phyloP scores from a whole-genome alignment of 768 basidiomycete genomes.

The Mycena galericulata region DNA sequence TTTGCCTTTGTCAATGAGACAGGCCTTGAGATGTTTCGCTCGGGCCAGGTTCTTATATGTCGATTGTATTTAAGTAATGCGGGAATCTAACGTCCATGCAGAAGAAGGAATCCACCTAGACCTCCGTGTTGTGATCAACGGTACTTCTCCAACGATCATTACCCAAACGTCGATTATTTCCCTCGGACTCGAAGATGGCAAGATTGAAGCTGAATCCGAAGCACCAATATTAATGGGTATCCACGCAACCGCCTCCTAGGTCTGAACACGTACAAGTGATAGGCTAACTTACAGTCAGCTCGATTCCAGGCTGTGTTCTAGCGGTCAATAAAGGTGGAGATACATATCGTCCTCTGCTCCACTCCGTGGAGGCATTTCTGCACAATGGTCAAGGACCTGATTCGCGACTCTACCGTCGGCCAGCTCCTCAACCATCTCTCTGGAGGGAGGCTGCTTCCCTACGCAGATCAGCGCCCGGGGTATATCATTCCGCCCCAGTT shows the following conservation, averaged over 20 bases:
- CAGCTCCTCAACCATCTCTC: conserved; percentile 41
- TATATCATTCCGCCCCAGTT: conserved; percentile 21
- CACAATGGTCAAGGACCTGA: background rate
- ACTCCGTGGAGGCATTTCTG: background rate
- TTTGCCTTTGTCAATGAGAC: background rate
- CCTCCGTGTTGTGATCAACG: background rate
- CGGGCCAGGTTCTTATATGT: background rate
- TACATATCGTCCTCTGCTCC: no score
- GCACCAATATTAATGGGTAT: no score
- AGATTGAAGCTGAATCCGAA: background rate
- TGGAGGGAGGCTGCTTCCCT: conserved; percentile 35
- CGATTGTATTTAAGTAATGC: background rate
- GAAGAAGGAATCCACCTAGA: background rate
- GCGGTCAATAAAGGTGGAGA: background rate
- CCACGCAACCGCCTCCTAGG: background rate
- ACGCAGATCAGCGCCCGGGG: conserved; percentile 29
- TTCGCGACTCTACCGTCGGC: conserved; percentile 41
- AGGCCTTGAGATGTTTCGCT: background rate
- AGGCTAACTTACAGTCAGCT: background rate
- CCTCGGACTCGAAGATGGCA: background rate
- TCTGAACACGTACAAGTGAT: no score
- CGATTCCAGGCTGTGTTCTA: background rate
- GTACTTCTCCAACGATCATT: background rate
- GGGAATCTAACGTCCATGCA: background rate
- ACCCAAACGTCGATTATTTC: background rate